A percentile compares a stretch with the other conserved stretches of the same genome.
These are phyloP conservation scores for Beverwykella pulmonaria DNA, from an alignment of 495 filamentous ascomycete genomes.

Conservation along the genomic window DNA sequence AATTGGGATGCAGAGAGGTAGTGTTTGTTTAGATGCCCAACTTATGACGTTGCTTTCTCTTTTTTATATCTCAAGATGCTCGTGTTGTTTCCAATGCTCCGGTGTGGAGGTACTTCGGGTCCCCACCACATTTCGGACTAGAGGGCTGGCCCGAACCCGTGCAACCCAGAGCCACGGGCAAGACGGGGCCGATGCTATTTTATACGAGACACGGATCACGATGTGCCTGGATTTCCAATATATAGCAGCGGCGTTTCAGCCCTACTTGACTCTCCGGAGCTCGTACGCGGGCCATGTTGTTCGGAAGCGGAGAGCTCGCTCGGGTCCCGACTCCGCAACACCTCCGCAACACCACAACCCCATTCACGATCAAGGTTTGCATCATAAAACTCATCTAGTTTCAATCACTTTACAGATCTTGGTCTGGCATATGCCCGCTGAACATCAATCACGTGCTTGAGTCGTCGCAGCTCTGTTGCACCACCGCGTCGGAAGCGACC, in stretches of 20 bases:
- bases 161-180: constrained; percentile 4
- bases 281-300: constrained; percentile 3
- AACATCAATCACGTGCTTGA: no score
- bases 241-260: neutral
- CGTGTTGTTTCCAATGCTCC: constrained; percentile 8
- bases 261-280: neutral
- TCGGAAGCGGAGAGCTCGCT: neutral
- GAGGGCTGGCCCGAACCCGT: constrained; percentile 21
- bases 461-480: no score
- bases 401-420: neutral
- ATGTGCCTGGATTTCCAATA: constrained; percentile 28
- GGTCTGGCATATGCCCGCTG: neutral
- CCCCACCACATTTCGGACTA: constrained; percentile 26
- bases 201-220: constrained; percentile 6
- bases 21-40: neutral
- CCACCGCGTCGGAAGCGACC: no score
- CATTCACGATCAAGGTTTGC: neutral
- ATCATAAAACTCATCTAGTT: neutral
- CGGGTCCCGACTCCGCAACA: neutral
- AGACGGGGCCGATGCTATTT: constrained; percentile 20
- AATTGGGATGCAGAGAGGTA: neutral
- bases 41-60: neutral
- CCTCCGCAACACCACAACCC: neutral
- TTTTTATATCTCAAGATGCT: constrained; percentile 20
- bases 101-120: constrained; percentile 21